Evolutionary conservation across 495 filamentous ascomycete species (phyloP), one percentile per base, ranked within the genome.

Genomic region (Cryomyces minteri): DNA sequence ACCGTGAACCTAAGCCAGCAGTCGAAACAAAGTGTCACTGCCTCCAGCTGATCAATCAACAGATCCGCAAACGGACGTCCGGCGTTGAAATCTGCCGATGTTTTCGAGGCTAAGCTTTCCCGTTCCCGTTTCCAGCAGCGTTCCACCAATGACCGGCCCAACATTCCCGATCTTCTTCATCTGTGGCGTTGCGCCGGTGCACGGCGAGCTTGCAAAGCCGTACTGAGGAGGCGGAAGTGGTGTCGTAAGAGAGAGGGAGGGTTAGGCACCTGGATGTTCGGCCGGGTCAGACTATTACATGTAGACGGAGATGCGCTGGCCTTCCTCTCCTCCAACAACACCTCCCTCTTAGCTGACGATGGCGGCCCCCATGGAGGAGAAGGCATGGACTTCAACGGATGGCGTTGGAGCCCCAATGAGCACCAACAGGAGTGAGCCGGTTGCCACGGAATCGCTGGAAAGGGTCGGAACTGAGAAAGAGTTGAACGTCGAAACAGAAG

Each of bases 401-500:
- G 32, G 39, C 28, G 37, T 45, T 30, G 43, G 8, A 5, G 43
- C 43, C n/a, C 32, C 43, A 4, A 45, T 31, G 12, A 45, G 43
- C 37, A 47, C 48, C 25, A 40, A 38, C n/a, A 37, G 54, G n/a
- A 51, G 47, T 30, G 56, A 57, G 41, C 53, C 61, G 28, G 47
- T 59, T 6, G 50, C 49, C 28, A 52, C 53, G 14, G 50, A 51
- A 39, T 52, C 59, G 36, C 40, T 57, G 36, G 52, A 58, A 39
- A 44, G 38, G 28, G 58, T 54, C 5, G 50, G 32, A 8, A 46
- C 47, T 0, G 53, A 57, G 33, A 56, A 54, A 38, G 55, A 59
- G 5, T n/a, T 56, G 43, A 43, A 47, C 29, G 37, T 45, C 10
- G 53, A 50, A 33, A 58, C 51, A 41, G 33, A 48, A 10, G 33